Percentiles rank a stretch among this genome's conserved stretches.
Evolutionary conservation across 1,284 basidiomycete species (phyloP).

Genomic region (Pterulicium gracile): DNA sequence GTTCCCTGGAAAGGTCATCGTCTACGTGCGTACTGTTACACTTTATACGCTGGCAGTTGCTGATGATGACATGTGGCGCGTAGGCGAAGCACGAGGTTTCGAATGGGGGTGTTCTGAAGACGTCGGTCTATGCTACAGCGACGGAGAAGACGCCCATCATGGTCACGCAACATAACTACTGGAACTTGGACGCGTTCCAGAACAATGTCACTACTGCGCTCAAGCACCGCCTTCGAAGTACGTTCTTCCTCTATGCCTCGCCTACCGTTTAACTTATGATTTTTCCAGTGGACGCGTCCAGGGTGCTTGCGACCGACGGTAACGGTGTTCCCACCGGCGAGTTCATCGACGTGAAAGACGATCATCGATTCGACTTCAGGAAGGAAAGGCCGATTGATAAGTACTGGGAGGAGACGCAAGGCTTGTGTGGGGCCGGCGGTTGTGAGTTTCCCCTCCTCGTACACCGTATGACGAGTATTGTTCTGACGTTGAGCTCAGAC

Average conservation of each 20-base stretch:
- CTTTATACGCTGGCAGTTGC: neutral
- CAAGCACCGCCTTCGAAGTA: neutral
- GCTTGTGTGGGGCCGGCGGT: constrained; percentile 28
- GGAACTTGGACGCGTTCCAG: constrained; percentile 49
- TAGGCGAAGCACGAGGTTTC: constrained; percentile 40
- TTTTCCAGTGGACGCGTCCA: constrained; percentile 5
- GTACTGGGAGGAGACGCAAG: constrained; percentile 29
- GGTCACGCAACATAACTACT: constrained; percentile 46
- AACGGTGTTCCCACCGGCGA: constrained; percentile 39
- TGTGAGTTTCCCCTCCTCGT: neutral
- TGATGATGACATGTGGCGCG: neutral
- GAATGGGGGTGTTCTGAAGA: constrained; percentile 33
- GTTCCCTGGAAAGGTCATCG: constrained; percentile 41
- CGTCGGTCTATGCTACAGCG: constrained; percentile 33
- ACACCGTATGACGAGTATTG: neutral
- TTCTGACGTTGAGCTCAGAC: constrained; percentile 13
- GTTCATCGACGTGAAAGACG: constrained; percentile 25
- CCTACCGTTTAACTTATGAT: neutral
- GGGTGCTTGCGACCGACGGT: constrained; percentile 33
- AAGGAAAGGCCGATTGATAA: constrained; percentile 26
- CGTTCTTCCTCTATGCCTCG: neutral
- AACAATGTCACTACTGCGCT: constrained; percentile 27
- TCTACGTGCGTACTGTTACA: constrained; percentile 22
- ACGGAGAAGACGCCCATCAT: constrained; percentile 47
- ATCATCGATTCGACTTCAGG: constrained; percentile 34